Conservation (phyloP, 768 basidiomycete genomes). For the Boletales sp. region DNA sequence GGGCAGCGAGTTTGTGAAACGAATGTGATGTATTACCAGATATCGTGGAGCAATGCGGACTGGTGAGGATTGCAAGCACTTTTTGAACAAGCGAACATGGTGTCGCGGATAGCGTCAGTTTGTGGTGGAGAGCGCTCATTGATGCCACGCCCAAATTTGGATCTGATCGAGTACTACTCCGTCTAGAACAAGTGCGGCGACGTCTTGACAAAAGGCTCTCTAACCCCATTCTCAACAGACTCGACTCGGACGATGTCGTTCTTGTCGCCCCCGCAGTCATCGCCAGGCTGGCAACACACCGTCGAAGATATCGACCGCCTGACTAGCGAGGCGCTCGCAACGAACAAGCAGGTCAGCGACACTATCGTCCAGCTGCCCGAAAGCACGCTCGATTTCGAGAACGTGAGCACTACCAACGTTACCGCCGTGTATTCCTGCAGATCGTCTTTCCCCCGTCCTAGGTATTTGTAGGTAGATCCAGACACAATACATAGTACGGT, state of each 20-base stretch:
- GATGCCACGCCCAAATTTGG: too few species aligned
- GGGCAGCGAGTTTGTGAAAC: constrained; percentile 1
- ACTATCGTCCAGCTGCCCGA: constrained; percentile 55
- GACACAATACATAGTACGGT: not conserved
- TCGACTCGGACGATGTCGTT: constrained; percentile 35
- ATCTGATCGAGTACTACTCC: too few species aligned
- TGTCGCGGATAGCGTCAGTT: too few species aligned
- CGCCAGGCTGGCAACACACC: constrained; percentile 68
- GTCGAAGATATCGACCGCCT: constrained; percentile 56
- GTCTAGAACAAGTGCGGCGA: too few species aligned
- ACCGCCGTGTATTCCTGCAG: too few species aligned
- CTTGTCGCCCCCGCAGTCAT: constrained; percentile 60
- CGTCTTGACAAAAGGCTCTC: not conserved
- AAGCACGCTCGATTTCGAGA: constrained; percentile 61
- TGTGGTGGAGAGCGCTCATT: too few species aligned
- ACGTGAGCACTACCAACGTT: constrained; percentile 40
- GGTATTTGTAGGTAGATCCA: constrained; percentile 61
- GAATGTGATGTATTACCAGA: too few species aligned
- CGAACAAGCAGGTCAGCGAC: constrained; percentile 55
- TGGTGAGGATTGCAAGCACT: too few species aligned
- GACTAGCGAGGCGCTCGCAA: constrained; percentile 57
- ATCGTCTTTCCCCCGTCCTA: constrained; percentile 18
- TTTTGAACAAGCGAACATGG: too few species aligned
- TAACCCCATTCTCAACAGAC: constrained; percentile 2
- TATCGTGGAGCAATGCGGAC: too few species aligned